Evolutionary conservation across 352 stramenopile genomes (phyloP).

Genomic region (Stramenopiles sp.): DNA sequence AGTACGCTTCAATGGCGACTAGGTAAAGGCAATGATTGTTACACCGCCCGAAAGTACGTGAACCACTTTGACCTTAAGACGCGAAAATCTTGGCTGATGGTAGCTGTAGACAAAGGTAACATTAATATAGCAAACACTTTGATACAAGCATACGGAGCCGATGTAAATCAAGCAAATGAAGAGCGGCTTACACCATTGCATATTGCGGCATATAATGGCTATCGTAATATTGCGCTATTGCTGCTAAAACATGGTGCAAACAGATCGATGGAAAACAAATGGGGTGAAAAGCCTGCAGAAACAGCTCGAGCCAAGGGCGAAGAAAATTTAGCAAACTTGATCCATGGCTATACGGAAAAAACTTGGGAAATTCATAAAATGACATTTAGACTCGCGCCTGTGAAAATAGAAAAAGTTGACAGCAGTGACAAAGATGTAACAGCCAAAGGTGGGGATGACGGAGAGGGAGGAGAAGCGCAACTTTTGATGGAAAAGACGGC

Average conservation of each 20-base stretch:
- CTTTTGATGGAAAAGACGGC: too few species aligned
- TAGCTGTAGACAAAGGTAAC: constrained; percentile 1
- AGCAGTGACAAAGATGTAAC: too few species aligned
- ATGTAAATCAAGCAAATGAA: not conserved
- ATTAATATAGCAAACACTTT: not conserved
- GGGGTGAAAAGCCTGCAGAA: not conserved
- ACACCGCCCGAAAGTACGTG: not conserved
- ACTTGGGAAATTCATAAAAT: too few species aligned
- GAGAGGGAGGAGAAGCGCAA: too few species aligned
- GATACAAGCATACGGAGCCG: not conserved
- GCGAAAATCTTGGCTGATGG: not conserved
- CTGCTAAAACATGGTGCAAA: not conserved
- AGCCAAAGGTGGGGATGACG: too few species aligned
- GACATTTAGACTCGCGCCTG: too few species aligned
- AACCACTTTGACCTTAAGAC: not conserved
- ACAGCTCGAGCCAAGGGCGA: not conserved
- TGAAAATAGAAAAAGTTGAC: too few species aligned
- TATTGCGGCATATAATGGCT: not conserved
- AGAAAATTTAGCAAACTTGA: too few species aligned
- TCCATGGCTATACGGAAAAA: too few species aligned
- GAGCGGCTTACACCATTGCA: not conserved
- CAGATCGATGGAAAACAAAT: not conserved
- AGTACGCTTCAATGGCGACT: not conserved
- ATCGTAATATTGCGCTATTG: not conserved
- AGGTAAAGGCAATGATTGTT: not conserved